A percentile compares a stretch with the other conserved stretches of the same genome.
These are phyloP conservation scores for Geotrichum australiense DNA, from an alignment of 1,139 yeast genomes.

Conservation along the genomic window DNA sequence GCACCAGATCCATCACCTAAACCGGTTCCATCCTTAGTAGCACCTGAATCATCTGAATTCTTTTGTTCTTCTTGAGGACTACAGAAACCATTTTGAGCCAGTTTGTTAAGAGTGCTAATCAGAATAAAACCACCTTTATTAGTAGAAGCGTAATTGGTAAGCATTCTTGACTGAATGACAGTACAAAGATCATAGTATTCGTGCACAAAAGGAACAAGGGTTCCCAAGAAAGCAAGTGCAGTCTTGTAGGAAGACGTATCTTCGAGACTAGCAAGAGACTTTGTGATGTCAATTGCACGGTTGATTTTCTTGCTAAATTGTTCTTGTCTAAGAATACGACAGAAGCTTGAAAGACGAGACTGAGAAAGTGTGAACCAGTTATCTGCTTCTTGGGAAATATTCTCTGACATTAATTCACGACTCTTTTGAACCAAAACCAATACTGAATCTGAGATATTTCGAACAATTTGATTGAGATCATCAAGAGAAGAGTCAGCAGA, in stretches of 20 bases:
- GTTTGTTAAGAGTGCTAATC: slow-evolving; percentile 47
- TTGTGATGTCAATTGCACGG: slow-evolving; percentile 14
- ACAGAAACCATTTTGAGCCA: slow-evolving; percentile 88
- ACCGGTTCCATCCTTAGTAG: slow-evolving; percentile 71
- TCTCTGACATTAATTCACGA: slow-evolving; percentile 32
- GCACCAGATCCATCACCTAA: slow-evolving; percentile 96
- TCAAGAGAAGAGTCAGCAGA: slow-evolving; percentile 5
- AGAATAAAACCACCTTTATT: slow-evolving; percentile 59
- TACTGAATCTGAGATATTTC: slow-evolving; percentile 50
- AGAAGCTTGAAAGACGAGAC: slow-evolving; percentile 37
- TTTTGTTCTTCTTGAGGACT: slow-evolving; percentile 79
- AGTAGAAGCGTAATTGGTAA: slow-evolving; percentile 32
- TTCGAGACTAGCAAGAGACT: slow-evolving; percentile 10
- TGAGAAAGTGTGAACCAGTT: slow-evolving; percentile 60
- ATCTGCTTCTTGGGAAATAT: slow-evolving; percentile 42
- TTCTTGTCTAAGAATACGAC: slow-evolving; percentile 30
- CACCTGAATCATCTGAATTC: slow-evolving; percentile 49
- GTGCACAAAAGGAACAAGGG: slow-evolving; percentile 35
- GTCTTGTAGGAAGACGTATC: slow-evolving; percentile 35
- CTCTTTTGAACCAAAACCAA: slow-evolving; percentile 62
- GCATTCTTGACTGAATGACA: slow-evolving; percentile 20
- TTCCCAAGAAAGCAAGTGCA: slow-evolving; percentile 25
- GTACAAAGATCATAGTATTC: slow-evolving; percentile 27
- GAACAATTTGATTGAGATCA: slow-evolving; percentile 18
- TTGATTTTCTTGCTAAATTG: slow-evolving; percentile 14